Percentiles rank a stretch among this genome's conserved stretches.
phyloP scores from a whole-genome alignment of 1,284 basidiomycete genomes.

The Ganoderma boninense region DNA sequence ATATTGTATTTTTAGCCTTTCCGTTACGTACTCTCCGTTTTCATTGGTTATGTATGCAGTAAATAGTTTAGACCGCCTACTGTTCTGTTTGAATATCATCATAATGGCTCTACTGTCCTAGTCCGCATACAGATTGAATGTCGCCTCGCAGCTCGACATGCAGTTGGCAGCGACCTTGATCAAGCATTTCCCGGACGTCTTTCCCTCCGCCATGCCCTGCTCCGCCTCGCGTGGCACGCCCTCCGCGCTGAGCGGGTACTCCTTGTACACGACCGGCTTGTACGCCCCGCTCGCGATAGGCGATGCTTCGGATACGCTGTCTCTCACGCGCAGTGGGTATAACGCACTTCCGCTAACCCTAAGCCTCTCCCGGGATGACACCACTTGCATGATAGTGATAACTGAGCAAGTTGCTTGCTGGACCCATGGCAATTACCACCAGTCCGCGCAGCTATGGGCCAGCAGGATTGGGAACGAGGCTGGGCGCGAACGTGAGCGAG shows the following conservation, averaged over 20 bases:
- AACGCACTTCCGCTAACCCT: constrained; percentile 67
- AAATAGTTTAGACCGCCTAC: not conserved
- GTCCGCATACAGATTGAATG: too few relatives aligned
- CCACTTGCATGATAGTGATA: too few relatives aligned
- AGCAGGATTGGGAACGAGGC: too few relatives aligned
- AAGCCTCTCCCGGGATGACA: too few relatives aligned
- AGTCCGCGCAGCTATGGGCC: too few relatives aligned
- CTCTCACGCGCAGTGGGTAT: too few relatives aligned
- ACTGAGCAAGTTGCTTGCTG: too few relatives aligned
- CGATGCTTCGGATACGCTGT: constrained; percentile 79
- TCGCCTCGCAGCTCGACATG: not conserved
- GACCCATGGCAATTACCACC: too few relatives aligned
- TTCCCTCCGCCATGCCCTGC: constrained; percentile 79
- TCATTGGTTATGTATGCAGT: too few relatives aligned
- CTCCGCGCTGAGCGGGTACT: constrained; percentile 87
- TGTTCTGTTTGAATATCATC: too few relatives aligned
- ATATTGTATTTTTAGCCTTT: not conserved
- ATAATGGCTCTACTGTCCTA: not conserved
- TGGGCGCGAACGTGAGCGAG: too few relatives aligned
- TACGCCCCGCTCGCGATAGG: constrained; percentile 69
- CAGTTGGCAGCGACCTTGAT: constrained; percentile 56
- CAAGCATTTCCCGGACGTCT: constrained; percentile 85
- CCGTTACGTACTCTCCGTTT: not conserved
- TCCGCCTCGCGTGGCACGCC: constrained; percentile 86
- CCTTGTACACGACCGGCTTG: constrained; percentile 77